These are phyloP conservation scores for Mycena haematopus DNA, from an alignment of 768 basidiomycete genomes.

Conservation along the genomic window DNA sequence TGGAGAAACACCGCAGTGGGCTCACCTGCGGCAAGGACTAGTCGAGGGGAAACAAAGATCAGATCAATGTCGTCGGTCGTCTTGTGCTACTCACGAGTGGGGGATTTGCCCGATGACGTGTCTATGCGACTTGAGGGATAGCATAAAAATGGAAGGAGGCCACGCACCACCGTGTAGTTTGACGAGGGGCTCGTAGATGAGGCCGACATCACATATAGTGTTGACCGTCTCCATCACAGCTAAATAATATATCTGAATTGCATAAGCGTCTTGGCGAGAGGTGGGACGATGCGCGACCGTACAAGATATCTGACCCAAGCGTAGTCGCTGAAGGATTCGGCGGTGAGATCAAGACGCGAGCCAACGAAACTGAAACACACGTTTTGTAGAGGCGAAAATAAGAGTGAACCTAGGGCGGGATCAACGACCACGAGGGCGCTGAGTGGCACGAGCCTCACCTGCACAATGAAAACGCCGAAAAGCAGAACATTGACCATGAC, in stretches of 20 bases:
- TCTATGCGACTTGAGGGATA: neutral
- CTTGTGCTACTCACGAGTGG: neutral
- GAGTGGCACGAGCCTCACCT: constrained; percentile 1
- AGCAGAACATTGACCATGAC: constrained; percentile 28
- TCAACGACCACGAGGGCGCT: neutral
- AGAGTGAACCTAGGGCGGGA: constrained; percentile 15
- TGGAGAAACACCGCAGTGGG: neutral
- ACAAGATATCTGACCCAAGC: constrained; percentile 17
- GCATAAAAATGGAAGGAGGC: too few species aligned
- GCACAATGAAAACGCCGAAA: constrained; percentile 25
- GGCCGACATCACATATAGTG: constrained; percentile 21
- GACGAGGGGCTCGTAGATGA: constrained; percentile 29
- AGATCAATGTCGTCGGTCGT: neutral
- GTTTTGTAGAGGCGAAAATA: constrained; percentile 28
- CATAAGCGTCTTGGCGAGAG: neutral
- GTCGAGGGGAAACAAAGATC: neutral
- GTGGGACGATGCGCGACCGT: neutral
- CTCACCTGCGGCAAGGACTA: constrained; percentile 23
- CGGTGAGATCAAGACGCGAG: neutral
- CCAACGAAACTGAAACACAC: constrained; percentile 6
- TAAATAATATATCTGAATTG: constrained; percentile 23
- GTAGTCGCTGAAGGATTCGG: constrained; percentile 9
- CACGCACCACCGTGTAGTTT: constrained; percentile 16
- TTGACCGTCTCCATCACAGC: constrained; percentile 25
- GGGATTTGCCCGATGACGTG: neutral